Base-by-base conservation (phyloP, 345 rosid genomes). In the Mangifera indica region DNA sequence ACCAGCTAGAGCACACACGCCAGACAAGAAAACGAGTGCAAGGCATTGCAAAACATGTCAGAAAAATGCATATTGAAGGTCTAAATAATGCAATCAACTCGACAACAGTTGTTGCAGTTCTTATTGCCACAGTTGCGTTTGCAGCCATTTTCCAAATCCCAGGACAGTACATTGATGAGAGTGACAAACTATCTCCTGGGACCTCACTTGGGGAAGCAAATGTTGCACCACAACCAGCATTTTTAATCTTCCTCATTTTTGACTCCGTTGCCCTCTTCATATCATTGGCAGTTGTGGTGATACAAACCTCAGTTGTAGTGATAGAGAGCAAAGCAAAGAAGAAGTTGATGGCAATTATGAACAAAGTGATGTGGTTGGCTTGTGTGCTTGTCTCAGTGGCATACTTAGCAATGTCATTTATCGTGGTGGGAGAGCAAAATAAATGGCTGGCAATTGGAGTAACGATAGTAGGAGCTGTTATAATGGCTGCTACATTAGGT, bases 141-240 rank as follows among this genome's bases (percentile, higher is more conserved):
- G 98, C 98, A 15, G 97, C 98, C 22, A 91, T 93, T 73, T 93
- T 91, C 83, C 87, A 96, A 0, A 85, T 94, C 74, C 98, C 98
- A 0, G 97, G 98, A 62, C 93, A 94, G 76, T 94, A 87, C 34
- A 88, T 86, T 0, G 97, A 90, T 22, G 85, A 89, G 6, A 79
- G 76, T 3, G 18, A 42, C 0, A 18, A 87, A 0, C 79, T 85
- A 21, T 80, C 83, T 0, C 74, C 69, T 0, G 94, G 93, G 5
- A 76, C 75, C 24, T 72, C 93, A 17, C 85, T 90, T 0, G 98
- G 98, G 58, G 93, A 90, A 80, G 98, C 98, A 3, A 83, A 88
- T 62, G 85, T 94, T 24, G 91, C 97, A 10, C 86, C 80, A 1
- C 73, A 72, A 71, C 89, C 83, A 0, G 86, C 96, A 4, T 94